These are phyloP conservation scores for Tolypocladium tundrense DNA, from an alignment of 2,329 filamentous ascomycete species.

Conservation along the genomic window DNA sequence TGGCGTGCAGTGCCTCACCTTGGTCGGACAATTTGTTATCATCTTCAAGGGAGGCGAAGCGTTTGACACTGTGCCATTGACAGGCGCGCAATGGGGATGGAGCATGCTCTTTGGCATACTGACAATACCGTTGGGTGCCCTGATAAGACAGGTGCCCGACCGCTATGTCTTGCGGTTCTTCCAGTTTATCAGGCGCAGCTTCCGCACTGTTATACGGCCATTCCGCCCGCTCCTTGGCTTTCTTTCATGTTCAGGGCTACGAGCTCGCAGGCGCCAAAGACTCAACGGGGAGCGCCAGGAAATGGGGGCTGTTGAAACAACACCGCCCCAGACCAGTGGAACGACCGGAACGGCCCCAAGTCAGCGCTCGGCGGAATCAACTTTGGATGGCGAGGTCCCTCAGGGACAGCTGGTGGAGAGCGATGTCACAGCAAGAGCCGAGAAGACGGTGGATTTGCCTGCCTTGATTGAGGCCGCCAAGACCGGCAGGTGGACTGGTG, in stretches of 20 bases:
- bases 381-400: not conserved
- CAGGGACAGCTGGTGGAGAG: not conserved
- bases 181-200: conserved; percentile 8
- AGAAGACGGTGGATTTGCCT: conserved; percentile 16
- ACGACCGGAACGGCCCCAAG: not conserved
- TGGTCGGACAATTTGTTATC: conserved; percentile 62
- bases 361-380: not conserved
- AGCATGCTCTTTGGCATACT: conserved; percentile 58
- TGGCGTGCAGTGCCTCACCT: conserved; percentile 53
- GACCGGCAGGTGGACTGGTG: conserved; percentile 11
- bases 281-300: conserved; percentile 12
- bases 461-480: conserved; percentile 21
- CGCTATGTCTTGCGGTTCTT: conserved; percentile 19
- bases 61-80: conserved; percentile 51
- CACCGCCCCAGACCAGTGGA: conserved; percentile 1
- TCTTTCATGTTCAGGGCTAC: conserved; percentile 11
- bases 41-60: conserved; percentile 59
- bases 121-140: conserved; percentile 50
- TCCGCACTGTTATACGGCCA: conserved; percentile 9
- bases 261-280: conserved; percentile 10
- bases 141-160: conserved; percentile 31
- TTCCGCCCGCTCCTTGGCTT: conserved; percentile 6
- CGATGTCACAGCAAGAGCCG: not conserved
- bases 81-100: conserved; percentile 59
- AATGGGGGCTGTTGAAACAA: conserved; percentile 13